Base-by-base conservation (phyloP, 495 filamentous ascomycete genomes). In the Penicillium riverlandense region DNA sequence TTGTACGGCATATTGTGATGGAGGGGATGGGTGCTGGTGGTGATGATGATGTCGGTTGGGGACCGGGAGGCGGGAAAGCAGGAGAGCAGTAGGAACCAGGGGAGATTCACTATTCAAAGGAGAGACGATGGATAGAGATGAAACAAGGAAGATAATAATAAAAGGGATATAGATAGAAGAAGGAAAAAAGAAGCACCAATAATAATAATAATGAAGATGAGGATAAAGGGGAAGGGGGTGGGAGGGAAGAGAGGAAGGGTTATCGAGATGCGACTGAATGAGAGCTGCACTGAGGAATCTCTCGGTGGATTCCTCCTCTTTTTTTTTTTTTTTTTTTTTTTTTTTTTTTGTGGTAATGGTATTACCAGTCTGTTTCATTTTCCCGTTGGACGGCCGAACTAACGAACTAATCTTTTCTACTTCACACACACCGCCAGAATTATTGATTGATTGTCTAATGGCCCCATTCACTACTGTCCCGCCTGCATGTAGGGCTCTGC, bases 1-100 rank as follows among this genome's bases (percentile, higher is more conserved):
- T 98, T 96, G 78, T 96, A 96, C 50, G 89, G 88, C 89, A 95
- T 95, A 54, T 48, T 79, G 61, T 48, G 35, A 38, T 29, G 14
- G 34, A 44, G 29, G 35, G 35, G 45, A 36, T 36, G 41, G 35
- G 35, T 40, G 44, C 50, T 29, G 45, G 35, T 49, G 40, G 37
- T 40, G 35, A 37, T 22, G 31, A 40, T n/a, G 42, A 35, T 14
- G 42, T 43, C 32, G 22, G 22, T 6, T 22, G 4, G 22, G 22
- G 6, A 22, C 22, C 22, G 22, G 22, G 22, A 22, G 22, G 22
- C 22, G 22, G 22, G 22, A 41, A 45, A 43, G 44, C 47, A 47
- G 53, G 44, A 40, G 42, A 40, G 42, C 47, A 54, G 35, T 33
- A 40, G 48, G 14, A 48, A 41, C 36, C 42, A 47, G 49, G 52